Evolutionary conservation across 2,329 filamentous ascomycete species (phyloP), one percentile per base, ranked within the genome.

Genomic region (Aspergillus latus): DNA sequence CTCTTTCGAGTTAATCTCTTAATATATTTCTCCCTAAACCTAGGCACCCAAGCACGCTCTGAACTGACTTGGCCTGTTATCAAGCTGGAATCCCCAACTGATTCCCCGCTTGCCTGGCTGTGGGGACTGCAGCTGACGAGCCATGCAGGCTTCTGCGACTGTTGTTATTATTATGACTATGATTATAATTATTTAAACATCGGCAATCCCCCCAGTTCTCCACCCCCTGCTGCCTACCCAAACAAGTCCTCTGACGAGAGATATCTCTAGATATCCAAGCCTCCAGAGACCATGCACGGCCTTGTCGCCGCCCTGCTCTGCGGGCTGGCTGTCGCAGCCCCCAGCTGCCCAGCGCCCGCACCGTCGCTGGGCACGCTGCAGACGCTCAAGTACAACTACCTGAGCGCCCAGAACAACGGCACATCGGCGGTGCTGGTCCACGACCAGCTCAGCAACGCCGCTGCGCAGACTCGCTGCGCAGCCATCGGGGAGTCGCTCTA

Each of bases 301-400:
- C 34, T 37, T 13, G 34, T 13, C 13, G 34, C 34, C 5, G 28
- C 46, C 43, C 36, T 64, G 42, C 54, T 62, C n/a, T 55, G 52
- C 49, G 37, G 46, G 8, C 48, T 36, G 5, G 59, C 61, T 13
- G 11, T 52, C 16, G 61, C 61, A 29, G 61, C 56, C 34, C 57
- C 59, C 21, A 52, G 53, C 37, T 51, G 47, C 26, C 49, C 29
- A 42, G 52, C 50, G 30, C 47, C 48, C 21, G 43, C 32, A 32
- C 54, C 58, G 37, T 61, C 64, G 11, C 54, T 63, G 29, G 61
- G 63, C 2, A 58, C 57, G 30, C 62, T 68, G 2, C 65, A 63
- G 30, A 47, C 58, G 9, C 44, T 67, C 45, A 64, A 68, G 21
- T 67, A 68, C 56, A 68, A 68, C 53, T 59, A 67, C 36, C 44